Evolutionary conservation across 2,329 filamentous ascomycete species (phyloP), one percentile per base, ranked within the genome.

Genomic region (Colletotrichum sp.): DNA sequence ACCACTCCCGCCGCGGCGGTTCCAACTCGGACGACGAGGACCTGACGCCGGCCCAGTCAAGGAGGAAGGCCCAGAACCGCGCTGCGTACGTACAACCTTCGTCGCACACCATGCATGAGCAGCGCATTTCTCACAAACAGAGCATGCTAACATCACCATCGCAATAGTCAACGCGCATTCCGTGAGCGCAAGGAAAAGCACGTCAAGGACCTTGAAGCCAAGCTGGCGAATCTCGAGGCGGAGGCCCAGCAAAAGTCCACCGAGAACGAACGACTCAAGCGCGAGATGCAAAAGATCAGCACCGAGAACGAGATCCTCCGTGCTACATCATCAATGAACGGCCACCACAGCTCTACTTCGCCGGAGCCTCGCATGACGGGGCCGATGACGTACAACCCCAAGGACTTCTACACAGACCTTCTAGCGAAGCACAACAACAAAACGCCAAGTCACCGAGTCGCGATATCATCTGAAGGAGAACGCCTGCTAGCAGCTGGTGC

Each of bases 121-220:
- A 27, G 15, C 28, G 16, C 25, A 10, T 55, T 30, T 25, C 36
- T 18, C 18, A 22, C 43, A 10, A 12, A 9, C 3, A 48, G 43
- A 48, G 43, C 43, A 0, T 48, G 43, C 74, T 73, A 28, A 75
- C 27, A 68, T 4, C 4, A 18, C 16, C 71, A 32, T 74, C 48
- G 10, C 32, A 43, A 32, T 77, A 98, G 96, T 64, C 97, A 98
- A 89, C 94, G 96, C 80, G 96, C 97, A 36, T 98, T 98, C 84
- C 95, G 96, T 76, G 96, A 98, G 85, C 94, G 96, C 79, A 98
- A 98, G 85, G 96, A 98, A 84, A 94, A 93, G 74, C 96, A 98
- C 81, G 96, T 98, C 77, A 96, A 96, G 83, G 96, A 98, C 76
- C 93, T 98, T 28, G 96, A 98, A 85, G 91, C 92, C 73, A 97